Percentiles rank a stretch among this genome's conserved stretches.
These are phyloP conservation scores for Alternaria tenuissima DNA, from an alignment of 2,329 filamentous ascomycete species.

Conservation along the genomic window DNA sequence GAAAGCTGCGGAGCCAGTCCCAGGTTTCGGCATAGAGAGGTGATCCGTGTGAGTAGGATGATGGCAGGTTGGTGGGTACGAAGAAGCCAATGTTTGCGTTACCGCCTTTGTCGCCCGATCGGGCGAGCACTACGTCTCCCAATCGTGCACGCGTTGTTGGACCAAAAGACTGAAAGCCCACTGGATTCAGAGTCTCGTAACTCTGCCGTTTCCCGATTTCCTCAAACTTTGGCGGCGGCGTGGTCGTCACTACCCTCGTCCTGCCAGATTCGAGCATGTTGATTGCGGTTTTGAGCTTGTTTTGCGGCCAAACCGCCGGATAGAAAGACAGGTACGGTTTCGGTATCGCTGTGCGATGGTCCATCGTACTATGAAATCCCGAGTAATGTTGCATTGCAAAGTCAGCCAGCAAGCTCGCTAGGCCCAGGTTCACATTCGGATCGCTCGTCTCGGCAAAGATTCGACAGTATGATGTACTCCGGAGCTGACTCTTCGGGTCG, in stretches of 20 bases:
- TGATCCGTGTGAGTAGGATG: slow-evolving; percentile 30
- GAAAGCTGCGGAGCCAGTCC: slow-evolving; percentile 43
- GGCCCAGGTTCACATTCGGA: slow-evolving; percentile 29
- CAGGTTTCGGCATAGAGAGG: slow-evolving; percentile 37
- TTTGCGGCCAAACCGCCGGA: slow-evolving; percentile 40
- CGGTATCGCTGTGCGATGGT: slow-evolving; percentile 41
- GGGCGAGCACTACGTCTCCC: slow-evolving; percentile 55
- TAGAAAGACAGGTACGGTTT: slow-evolving; percentile 46
- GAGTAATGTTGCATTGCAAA: slow-evolving; percentile 46
- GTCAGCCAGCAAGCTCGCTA: slow-evolving; percentile 32
- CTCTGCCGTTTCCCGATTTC: slow-evolving; percentile 25
- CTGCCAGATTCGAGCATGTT: slow-evolving; percentile 42
- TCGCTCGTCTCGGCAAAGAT: slow-evolving; percentile 42
- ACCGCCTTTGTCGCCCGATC: slow-evolving; percentile 52
- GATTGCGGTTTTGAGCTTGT: slow-evolving; percentile 37
- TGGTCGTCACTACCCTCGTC: not conserved
- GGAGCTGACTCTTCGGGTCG: slow-evolving; percentile 39
- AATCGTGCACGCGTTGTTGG: slow-evolving; percentile 38
- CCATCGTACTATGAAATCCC: slow-evolving; percentile 41
- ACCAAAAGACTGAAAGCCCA: slow-evolving; percentile 31
- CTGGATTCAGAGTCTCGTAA: slow-evolving; percentile 48
- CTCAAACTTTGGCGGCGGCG: not conserved
- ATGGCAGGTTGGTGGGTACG: slow-evolving; percentile 42
- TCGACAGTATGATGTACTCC: slow-evolving; percentile 44
- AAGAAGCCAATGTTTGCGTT: slow-evolving; percentile 51